Percentiles rank a stretch among this genome's conserved stretches.
These are phyloP conservation scores for Trametes villosa DNA, from an alignment of 768 basidiomycete genomes.

Conservation along the genomic window DNA sequence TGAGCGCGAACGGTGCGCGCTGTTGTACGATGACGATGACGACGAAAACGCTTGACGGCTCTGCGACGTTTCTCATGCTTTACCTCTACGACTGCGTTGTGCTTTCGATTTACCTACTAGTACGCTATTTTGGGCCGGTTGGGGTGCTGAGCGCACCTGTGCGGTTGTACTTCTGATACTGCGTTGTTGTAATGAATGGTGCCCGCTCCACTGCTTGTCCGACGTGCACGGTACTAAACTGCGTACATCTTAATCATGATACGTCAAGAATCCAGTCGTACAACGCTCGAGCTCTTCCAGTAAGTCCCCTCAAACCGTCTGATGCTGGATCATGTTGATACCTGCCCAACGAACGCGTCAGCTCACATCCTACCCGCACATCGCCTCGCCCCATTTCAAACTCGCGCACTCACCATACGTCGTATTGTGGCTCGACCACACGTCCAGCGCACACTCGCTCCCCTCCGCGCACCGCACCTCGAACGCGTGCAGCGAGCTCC, in stretches of 20 bases:
- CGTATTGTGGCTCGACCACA: slow-evolving; percentile 20
- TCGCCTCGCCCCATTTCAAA: no score
- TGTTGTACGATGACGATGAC: not conserved
- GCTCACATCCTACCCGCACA: not conserved
- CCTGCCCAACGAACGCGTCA: not conserved
- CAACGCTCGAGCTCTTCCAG: no score
- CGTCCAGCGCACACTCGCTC: slow-evolving; percentile 10
- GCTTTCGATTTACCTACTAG: no score
- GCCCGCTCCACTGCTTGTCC: not conserved
- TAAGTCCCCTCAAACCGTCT: slow-evolving; percentile 9
- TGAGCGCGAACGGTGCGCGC: not conserved
- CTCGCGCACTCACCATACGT: slow-evolving; percentile 20
- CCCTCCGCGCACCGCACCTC: slow-evolving; percentile 16
- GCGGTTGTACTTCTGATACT: not conserved
- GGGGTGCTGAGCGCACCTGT: no score
- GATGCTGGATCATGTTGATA: slow-evolving; percentile 15
- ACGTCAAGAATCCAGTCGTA: no score
- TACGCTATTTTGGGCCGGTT: no score
- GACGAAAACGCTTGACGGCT: not conserved
- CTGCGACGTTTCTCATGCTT: not conserved
- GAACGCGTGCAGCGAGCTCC: slow-evolving; percentile 19
- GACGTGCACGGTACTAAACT: not conserved
- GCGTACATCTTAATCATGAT: no score
- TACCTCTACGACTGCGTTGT: not conserved
- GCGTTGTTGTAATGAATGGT: not conserved